Base-by-base conservation (phyloP, 257 asterid species). In the Solanum lycopersicoides region DNA sequence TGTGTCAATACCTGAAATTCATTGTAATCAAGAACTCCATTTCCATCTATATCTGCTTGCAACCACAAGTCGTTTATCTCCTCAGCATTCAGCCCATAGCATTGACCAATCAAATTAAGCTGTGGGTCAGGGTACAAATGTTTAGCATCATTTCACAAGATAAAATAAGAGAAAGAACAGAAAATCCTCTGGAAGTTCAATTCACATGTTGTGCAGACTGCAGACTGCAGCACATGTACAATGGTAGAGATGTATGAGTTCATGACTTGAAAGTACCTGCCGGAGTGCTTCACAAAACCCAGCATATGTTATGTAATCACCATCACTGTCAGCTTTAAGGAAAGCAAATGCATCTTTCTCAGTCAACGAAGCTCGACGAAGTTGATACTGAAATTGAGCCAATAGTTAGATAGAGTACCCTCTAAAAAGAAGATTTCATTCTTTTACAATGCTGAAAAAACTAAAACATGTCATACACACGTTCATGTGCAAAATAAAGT, bases 271-370 rank as follows among this genome's bases (percentile, higher is more conserved):
- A 71, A 79, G 45, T 87, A 97, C 99, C 96, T 94, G 98, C 35
- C 95, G 91, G 72, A 97, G 83, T 69, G 99, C 98, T 92, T 96
- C 98, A 89, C 98, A 95, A 89, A 97, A 97, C 85, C 94, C 99
- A 10, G 92, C 68, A 90, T 88, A 94, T 15, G 99, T 92, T 87
- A 95, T 94, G 90, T 89, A 96, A 92, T 97, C 98, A 72, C 96
- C 96, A 20, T 90, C 90, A 63, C 93, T 92, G 73, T 96, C 97
- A 42, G 94, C 98, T 94, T 96, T 97, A 63, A 97, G 92, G 86
- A 94, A 94, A 86, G 96, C 97, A 89, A 94, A 97, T 30, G 99
- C 98, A 88, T 92, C 95, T 4, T 96, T 92, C 89, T 93, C 97
- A 5, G 97, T 95, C 90, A 97, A 89, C 3, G 97, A 95, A 84